These are phyloP conservation scores for Begonia masoniana DNA, from an alignment of 306 rosid genomes.

Conservation along the genomic window DNA sequence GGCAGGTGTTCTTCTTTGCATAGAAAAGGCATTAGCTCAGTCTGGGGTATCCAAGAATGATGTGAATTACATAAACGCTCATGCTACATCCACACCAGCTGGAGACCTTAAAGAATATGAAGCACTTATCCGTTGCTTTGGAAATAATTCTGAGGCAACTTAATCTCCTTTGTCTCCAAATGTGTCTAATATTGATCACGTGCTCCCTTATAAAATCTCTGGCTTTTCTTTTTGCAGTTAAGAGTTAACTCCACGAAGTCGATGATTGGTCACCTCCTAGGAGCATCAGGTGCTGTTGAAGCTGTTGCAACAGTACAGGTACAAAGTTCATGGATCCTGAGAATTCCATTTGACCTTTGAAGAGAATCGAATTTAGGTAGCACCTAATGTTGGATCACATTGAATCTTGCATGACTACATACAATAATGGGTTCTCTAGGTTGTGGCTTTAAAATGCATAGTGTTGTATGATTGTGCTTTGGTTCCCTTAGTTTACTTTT, in stretches of 20 bases:
- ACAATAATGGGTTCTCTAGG: too few relatives aligned
- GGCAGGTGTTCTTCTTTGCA: conserved; percentile 76
- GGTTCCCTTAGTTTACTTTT: too few relatives aligned
- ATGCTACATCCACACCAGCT: conserved; percentile 90
- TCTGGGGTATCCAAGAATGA: conserved; percentile 81
- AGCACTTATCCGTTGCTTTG: conserved; percentile 81
- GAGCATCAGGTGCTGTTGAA: conserved; percentile 96
- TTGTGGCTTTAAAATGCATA: too few relatives aligned
- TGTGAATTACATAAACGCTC: conserved; percentile 91
- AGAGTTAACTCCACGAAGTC: conserved; percentile 84
- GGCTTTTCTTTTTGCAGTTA: conserved; percentile 29
- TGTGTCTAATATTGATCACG: not conserved
- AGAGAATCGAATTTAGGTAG: too few relatives aligned
- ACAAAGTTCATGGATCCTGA: not conserved
- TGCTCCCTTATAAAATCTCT: not conserved
- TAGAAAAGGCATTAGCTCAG: conserved; percentile 75
- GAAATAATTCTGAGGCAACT: conserved; percentile 67
- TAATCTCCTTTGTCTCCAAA: not conserved
- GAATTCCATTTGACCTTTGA: not conserved
- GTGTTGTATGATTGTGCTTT: too few relatives aligned
- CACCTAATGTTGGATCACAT: too few relatives aligned
- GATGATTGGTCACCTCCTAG: conserved; percentile 95
- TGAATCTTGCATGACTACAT: too few relatives aligned
- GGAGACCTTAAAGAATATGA: conserved; percentile 89
- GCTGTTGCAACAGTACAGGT: conserved; percentile 95